phyloP scores from a whole-genome alignment of 1,284 basidiomycete genomes.

The Cronartium quercuum region DNA sequence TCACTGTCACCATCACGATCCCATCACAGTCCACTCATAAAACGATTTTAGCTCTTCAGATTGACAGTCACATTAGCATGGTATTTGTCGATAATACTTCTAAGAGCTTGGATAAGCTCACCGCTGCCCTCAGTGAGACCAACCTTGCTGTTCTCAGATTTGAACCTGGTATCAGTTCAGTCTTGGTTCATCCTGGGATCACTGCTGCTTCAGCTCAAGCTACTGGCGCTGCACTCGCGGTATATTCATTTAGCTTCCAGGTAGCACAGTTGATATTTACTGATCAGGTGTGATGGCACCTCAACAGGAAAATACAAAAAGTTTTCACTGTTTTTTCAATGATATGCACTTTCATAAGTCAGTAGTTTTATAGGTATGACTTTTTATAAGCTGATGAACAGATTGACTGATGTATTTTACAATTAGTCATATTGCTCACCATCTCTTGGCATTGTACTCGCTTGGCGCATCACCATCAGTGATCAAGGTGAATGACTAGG shows the following conservation, averaged over 20 bases:
- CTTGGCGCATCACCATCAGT: conserved; percentile 8
- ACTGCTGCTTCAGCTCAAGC: neutral
- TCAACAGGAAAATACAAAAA: conserved; percentile 18
- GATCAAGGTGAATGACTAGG: conserved; percentile 13
- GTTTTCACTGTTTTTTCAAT: conserved; percentile 36
- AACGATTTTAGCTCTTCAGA: too few relatives aligned
- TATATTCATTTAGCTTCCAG: too few relatives aligned
- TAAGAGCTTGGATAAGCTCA: neutral
- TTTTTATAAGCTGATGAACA: neutral
- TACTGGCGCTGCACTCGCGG: neutral
- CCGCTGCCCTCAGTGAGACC: neutral
- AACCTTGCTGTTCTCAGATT: neutral
- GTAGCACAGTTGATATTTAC: too few relatives aligned
- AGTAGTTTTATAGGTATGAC: neutral
- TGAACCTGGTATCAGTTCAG: neutral
- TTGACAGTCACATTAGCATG: too few relatives aligned
- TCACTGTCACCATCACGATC: too few relatives aligned
- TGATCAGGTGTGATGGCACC: neutral
- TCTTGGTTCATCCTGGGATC: neutral
- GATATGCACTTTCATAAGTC: conserved; percentile 32
- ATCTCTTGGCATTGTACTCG: conserved; percentile 21
- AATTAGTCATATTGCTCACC: conserved; percentile 30
- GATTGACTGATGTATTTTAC: neutral
- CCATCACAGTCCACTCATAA: too few relatives aligned
- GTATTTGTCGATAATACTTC: too few relatives aligned